Evolutionary conservation across 257 asterid genomes (phyloP).

Genomic region (Fraxinus excelsior): DNA sequence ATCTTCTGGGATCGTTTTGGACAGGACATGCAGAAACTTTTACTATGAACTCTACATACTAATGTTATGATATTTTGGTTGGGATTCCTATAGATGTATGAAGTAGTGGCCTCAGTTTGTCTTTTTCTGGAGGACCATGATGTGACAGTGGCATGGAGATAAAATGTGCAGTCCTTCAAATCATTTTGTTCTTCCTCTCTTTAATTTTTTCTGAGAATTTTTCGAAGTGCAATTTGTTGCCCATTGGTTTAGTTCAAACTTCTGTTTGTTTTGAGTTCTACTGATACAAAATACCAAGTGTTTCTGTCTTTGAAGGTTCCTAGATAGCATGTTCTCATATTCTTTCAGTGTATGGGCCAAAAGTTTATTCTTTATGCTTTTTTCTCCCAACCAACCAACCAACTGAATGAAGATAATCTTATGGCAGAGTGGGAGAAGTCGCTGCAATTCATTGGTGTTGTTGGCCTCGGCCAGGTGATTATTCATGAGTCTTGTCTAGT

Average conservation of each 20-base stretch:
- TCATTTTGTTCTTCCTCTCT: background rate
- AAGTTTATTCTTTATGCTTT: background rate
- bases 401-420: constrained; percentile 24
- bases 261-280: background rate
- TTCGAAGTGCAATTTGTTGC: background rate
- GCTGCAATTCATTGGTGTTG: constrained; percentile 61
- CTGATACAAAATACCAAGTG: background rate
- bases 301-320: background rate
- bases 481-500: constrained; percentile 17
- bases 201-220: background rate
- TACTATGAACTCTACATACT: background rate
- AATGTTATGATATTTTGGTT: background rate
- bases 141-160: background rate
- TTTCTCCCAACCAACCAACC: constrained; percentile 4
- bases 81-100: background rate
- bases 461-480: constrained; percentile 73
- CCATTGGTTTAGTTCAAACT: background rate
- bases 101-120: background rate
- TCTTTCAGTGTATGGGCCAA: background rate
- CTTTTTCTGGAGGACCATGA: background rate
- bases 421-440: constrained; percentile 87
- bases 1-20: background rate
- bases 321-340: background rate
- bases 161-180: background rate
- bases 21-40: background rate